Base-by-base conservation (phyloP, 192 early-diverging fungal species). In the Oehlia diaphana region DNA sequence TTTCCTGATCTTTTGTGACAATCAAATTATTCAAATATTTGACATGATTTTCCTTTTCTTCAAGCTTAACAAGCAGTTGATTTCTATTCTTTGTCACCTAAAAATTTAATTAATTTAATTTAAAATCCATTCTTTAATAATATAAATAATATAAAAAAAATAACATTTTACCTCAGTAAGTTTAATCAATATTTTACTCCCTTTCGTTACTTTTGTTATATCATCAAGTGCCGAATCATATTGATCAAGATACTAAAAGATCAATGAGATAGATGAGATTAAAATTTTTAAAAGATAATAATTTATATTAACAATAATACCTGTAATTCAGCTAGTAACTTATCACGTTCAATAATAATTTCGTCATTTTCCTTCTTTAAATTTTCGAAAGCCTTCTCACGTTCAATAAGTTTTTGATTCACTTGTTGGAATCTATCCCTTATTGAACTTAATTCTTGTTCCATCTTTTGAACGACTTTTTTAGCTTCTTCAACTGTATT, bases 41-140 rank as follows among this genome's bases (percentile, higher is more conserved):
- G n/a, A 64, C 63, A 9, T 64, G 63, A 19, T 64, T 64, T 64
- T 64, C 63, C 14, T 64, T 64, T 9, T 64, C 26, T 64, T 64
- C n/a, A 23, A 64, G 63, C 10, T 64, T 16, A 64, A n/a, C 21
- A 28, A 23, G 26, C 21, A 64, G 8, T 64, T 64, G 21, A 64
- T 64, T 64, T 23, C 63, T 64, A 21, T 64, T 6, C n/a, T 21
- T 28, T 5, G 26, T 23, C 8, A 64, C n/a, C 63, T 64, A 64
- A 64, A 64, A 47, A 0, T 42, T 42, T 8, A 12, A 12, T 47
- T 47, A 5, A 47, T 2, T 42, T 47, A 47, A 47, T 2, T 12
- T 12, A 47, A 47, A 12, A 47, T 47, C 10, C 10, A 47, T 47
- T 4, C 10, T 12, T 4, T 37, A 37, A 37, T 37, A 37, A 37